Conservation (phyloP, 1,284 basidiomycete genomes). For the Naganishia liquefaciens region DNA sequence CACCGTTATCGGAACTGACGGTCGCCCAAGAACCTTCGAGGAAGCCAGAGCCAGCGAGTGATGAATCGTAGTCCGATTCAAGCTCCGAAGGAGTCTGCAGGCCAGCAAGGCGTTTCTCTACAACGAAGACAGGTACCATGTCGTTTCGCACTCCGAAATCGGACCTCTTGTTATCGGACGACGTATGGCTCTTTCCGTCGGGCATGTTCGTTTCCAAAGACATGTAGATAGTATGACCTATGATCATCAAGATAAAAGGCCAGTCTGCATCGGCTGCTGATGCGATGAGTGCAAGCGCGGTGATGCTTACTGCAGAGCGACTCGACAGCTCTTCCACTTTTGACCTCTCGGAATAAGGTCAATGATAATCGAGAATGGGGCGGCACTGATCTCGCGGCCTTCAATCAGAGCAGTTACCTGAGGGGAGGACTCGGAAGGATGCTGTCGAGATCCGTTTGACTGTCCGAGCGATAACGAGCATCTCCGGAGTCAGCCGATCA, state of each 20-base stretch:
- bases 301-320: constrained; percentile 1
- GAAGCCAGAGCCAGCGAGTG: background rate
- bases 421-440: too few relatives aligned
- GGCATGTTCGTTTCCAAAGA: constrained; percentile 1
- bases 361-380: background rate
- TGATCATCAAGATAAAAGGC: background rate
- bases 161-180: background rate
- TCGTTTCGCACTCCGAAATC: background rate
- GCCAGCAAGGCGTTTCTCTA: background rate
- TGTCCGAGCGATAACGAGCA: background rate
- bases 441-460: background rate
- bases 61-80: constrained; percentile 2
- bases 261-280: background rate
- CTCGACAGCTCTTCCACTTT: background rate
- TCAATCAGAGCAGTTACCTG: too few relatives aligned
- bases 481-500: constrained; percentile 9
- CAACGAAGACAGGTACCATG: background rate
- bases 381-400: background rate
- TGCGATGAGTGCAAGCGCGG: too few relatives aligned
- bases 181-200: background rate
- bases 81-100: background rate
- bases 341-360: background rate
- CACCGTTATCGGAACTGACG: constrained; percentile 10
- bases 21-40: constrained; percentile 24
- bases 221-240: background rate